phyloP scores from a whole-genome alignment of 225 moss, liverwort and hornwort genomes.

The Lunularia cruciata region DNA sequence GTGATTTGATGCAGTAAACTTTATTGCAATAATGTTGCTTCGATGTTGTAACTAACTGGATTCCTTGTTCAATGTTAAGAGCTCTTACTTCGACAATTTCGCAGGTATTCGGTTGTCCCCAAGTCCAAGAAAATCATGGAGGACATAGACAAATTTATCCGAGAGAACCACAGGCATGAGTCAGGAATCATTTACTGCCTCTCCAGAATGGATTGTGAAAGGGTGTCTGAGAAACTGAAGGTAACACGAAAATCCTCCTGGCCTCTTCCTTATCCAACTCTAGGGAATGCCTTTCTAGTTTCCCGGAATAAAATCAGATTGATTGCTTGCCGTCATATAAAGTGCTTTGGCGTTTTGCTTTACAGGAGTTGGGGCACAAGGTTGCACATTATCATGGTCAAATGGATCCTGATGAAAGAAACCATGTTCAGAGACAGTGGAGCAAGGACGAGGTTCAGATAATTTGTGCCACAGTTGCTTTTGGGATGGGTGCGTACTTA shows the following conservation, averaged over 20 bases:
- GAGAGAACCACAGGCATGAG: slow-evolving; percentile 68
- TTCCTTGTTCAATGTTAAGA: background rate
- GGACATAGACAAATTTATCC: slow-evolving; percentile 87
- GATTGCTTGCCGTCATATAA: slow-evolving; percentile 4
- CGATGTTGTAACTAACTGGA: background rate
- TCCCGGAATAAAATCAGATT: no score
- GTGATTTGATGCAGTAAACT: slow-evolving; percentile 19
- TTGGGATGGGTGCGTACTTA: slow-evolving; percentile 90
- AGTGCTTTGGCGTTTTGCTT: background rate
- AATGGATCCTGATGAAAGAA: slow-evolving; percentile 85
- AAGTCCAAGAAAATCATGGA: slow-evolving; percentile 88
- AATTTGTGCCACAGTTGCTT: slow-evolving; percentile 97
- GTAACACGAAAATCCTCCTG: no score
- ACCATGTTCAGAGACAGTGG: slow-evolving; percentile 87
- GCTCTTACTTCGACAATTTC: background rate
- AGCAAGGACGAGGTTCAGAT: slow-evolving; percentile 92
- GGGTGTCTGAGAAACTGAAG: slow-evolving; percentile 73
- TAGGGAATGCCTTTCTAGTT: background rate
- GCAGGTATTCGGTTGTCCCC: slow-evolving; percentile 80
- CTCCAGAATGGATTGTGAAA: slow-evolving; percentile 93
- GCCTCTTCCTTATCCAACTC: no score
- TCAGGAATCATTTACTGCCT: slow-evolving; percentile 96
- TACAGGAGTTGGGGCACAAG: slow-evolving; percentile 84
- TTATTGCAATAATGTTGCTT: no score
- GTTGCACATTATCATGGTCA: slow-evolving; percentile 89